Evolutionary conservation across 1,284 basidiomycete genomes (phyloP), one percentile per base, ranked within the genome.

Genomic region (Schizophyllum commune): DNA sequence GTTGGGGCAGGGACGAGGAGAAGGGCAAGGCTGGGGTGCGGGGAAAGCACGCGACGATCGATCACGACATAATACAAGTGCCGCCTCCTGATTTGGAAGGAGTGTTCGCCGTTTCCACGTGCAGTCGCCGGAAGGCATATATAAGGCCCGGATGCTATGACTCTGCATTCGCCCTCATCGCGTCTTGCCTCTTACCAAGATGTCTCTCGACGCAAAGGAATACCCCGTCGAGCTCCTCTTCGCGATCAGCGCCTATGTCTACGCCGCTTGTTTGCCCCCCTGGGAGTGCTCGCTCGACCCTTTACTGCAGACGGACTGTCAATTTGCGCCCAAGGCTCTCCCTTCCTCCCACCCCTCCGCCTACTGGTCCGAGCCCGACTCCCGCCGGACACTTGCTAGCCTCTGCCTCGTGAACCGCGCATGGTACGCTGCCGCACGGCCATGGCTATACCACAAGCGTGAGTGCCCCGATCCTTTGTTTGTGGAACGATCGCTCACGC

Each of bases 401-500:
- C 83, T 91, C 56, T 89, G 86, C 67, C 80, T 88, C 61, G 87
- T 90, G 52, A 90, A 84, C 68, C 85, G 78, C 66, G 79, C 83
- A 2, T 92, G 89, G 87, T 83, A 84, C 68, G 82, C 84, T 57
- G 91, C 88, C 0, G 88, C 91, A 11, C 88, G 86, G 66, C 90
- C 89, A 0, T 92, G 85, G 85, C 74, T 92, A 2, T 92, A 90
- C 89, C 82, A 81, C 61, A 85, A 84, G 73, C 65, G 53, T 55
- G 53, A 55, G 53, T 55, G 4, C 11, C 27, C 53, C 19, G 53
- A 9, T 21, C 9, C 27, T 21, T 13, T 47, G 9, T 47, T 11
- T 47, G 13, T 47, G 39, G 27, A 47, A 47, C 17, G 39, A 47
- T 47, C 39, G 39, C 39, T 47, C 13, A 47, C 39, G 39, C 39